Percentiles rank a stretch among this genome's conserved stretches.
These are phyloP conservation scores for Anisogramma anomala DNA, from an alignment of 2,329 filamentous ascomycete genomes.

Conservation along the genomic window DNA sequence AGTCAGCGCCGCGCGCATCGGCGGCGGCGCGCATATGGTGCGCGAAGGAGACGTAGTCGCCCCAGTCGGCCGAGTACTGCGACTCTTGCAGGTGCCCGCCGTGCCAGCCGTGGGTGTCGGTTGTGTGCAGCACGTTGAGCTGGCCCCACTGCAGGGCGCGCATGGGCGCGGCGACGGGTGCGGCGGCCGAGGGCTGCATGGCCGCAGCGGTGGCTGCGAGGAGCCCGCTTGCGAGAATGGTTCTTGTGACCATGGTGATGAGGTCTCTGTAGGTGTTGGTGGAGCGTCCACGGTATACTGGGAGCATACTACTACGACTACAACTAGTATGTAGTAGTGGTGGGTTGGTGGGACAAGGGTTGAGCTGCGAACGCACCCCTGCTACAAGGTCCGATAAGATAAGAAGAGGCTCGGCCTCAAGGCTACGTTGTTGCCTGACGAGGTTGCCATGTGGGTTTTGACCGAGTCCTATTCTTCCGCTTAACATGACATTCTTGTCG, in stretches of 20 bases:
- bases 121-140: slow-evolving; percentile 94
- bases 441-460: no score
- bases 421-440: no score
- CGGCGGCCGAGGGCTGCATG: slow-evolving; percentile 69
- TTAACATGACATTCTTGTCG: no score
- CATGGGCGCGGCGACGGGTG: slow-evolving; percentile 68
- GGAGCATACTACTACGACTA: background rate
- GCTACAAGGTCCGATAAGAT: background rate
- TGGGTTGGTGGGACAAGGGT: background rate
- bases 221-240: slow-evolving; percentile 26
- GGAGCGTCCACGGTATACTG: background rate
- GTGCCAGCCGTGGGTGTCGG: slow-evolving; percentile 93
- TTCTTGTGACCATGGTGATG: slow-evolving; percentile 22
- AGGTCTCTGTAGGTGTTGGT: background rate
- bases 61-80: slow-evolving; percentile 94
- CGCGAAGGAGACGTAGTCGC: slow-evolving; percentile 91
- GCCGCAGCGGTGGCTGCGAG: slow-evolving; percentile 30
- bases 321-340: background rate
- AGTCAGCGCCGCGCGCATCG: slow-evolving; percentile 65
- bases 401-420: background rate
- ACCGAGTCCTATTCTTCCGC: no score
- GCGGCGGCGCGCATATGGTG: slow-evolving; percentile 69
- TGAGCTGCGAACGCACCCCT: no score
- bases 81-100: slow-evolving; percentile 87
- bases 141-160: slow-evolving; percentile 83